phyloP scores from a whole-genome alignment of 306 rosid genomes.

The Vigna trinervia region DNA sequence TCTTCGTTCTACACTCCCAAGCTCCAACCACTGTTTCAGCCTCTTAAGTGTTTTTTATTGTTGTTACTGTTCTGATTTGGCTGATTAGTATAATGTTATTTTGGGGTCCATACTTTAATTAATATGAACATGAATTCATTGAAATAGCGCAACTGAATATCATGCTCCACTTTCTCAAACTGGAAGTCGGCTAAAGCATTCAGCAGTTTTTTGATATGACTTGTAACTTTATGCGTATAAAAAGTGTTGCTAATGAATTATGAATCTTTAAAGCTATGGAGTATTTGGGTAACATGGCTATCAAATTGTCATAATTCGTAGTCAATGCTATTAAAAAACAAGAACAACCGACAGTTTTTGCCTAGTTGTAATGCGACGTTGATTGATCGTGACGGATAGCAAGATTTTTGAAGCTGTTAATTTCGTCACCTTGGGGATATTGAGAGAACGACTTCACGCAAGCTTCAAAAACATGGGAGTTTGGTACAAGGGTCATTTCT shows the following conservation, averaged over 20 bases:
- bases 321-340: slow-evolving; percentile 29
- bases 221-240: not conserved
- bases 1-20: slow-evolving; percentile 12
- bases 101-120: slow-evolving; percentile 1
- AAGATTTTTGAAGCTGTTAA: slow-evolving; percentile 19
- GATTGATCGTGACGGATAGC: not conserved
- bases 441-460: slow-evolving; percentile 6
- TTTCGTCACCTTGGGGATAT: not conserved
- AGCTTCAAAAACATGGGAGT: not conserved
- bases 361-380: not conserved
- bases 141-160: not conserved
- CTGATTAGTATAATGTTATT: not conserved
- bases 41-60: not conserved
- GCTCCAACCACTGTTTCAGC: not conserved
- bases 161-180: not conserved
- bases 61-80: not conserved
- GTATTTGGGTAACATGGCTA: not conserved
- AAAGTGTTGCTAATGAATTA: slow-evolving; percentile 1
- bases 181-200: not conserved
- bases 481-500: not conserved
- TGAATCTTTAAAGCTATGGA: slow-evolving; percentile 9
- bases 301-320: not conserved
- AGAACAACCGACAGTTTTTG: slow-evolving; percentile 3
- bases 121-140: not conserved
- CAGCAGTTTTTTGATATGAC: slow-evolving; percentile 4